phyloP scores from a whole-genome alignment of 495 filamentous ascomycete species.

The Penicillium mononematosum region DNA sequence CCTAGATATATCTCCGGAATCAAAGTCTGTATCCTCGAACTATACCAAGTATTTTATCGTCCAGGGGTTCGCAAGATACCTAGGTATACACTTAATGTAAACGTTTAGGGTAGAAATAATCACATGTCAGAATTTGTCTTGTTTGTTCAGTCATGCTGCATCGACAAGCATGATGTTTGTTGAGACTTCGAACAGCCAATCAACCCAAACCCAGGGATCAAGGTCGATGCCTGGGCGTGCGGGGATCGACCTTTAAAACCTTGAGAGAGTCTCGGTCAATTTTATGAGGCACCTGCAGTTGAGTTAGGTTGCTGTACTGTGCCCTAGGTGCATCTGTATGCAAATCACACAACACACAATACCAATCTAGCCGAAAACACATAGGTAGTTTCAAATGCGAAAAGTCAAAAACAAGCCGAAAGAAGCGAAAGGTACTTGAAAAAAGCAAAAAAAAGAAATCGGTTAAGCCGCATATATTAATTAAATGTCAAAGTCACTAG shows the following conservation, averaged over 20 bases:
- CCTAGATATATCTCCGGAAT: background rate
- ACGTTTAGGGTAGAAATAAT: conserved; percentile 4
- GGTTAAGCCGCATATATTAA: conserved; percentile 4
- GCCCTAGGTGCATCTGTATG: conserved; percentile 7
- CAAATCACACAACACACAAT: conserved; percentile 6
- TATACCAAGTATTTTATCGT: background rate
- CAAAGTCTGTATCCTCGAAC: background rate
- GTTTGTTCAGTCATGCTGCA: background rate
- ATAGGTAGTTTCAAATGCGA: background rate
- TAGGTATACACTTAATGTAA: background rate
- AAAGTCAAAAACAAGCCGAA: conserved; percentile 6
- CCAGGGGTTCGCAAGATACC: background rate
- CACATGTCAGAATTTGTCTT: conserved; percentile 10
- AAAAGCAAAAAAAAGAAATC: background rate
- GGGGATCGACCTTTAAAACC: conserved; percentile 1
- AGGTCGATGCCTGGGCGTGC: background rate
- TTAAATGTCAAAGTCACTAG: conserved; percentile 12
- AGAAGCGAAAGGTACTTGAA: background rate
- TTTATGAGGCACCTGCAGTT: background rate
- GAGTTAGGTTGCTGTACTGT: conserved; percentile 11
- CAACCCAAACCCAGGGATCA: background rate
- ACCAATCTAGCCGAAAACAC: background rate
- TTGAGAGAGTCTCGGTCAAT: background rate
- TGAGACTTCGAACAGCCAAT: background rate
- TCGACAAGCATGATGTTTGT: conserved; percentile 6